Conservation (phyloP, 2,329 filamentous ascomycete genomes). For the Xylaria polymorpha region DNA sequence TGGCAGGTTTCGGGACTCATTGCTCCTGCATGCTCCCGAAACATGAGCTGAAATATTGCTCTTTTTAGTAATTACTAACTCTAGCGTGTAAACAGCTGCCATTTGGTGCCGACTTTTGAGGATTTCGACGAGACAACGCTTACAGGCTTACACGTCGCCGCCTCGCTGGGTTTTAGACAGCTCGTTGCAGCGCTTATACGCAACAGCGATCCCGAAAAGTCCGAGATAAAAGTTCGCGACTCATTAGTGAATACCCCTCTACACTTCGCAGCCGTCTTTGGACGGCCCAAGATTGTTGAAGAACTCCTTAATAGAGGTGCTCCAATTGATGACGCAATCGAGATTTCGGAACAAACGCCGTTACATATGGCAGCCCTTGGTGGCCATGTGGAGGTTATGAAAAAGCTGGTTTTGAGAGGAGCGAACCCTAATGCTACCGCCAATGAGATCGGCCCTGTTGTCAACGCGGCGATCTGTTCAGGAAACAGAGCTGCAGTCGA, state of each 20-base stretch:
- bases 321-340: constrained; percentile 51
- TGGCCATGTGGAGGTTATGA: constrained; percentile 56
- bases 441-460: constrained; percentile 49
- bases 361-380: constrained; percentile 55
- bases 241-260: constrained; percentile 50
- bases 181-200: constrained; percentile 54
- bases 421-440: constrained; percentile 53
- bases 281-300: constrained; percentile 53
- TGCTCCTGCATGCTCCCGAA: too few relatives aligned
- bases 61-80: too few relatives aligned
- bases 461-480: constrained; percentile 57
- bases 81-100: too few relatives aligned
- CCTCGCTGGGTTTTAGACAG: constrained; percentile 54
- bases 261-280: constrained; percentile 50
- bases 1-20: too few relatives aligned
- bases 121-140: constrained; percentile 48
- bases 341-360: constrained; percentile 51
- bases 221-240: constrained; percentile 52
- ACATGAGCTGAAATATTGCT: too few relatives aligned
- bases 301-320: constrained; percentile 52
- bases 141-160: constrained; percentile 54
- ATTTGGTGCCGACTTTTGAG: constrained; percentile 49
- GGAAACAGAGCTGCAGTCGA: constrained; percentile 56
- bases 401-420: constrained; percentile 52
- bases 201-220: constrained; percentile 50